Base-by-base conservation (phyloP, 2,329 filamentous ascomycete species). In the Phialocephala subalpina region DNA sequence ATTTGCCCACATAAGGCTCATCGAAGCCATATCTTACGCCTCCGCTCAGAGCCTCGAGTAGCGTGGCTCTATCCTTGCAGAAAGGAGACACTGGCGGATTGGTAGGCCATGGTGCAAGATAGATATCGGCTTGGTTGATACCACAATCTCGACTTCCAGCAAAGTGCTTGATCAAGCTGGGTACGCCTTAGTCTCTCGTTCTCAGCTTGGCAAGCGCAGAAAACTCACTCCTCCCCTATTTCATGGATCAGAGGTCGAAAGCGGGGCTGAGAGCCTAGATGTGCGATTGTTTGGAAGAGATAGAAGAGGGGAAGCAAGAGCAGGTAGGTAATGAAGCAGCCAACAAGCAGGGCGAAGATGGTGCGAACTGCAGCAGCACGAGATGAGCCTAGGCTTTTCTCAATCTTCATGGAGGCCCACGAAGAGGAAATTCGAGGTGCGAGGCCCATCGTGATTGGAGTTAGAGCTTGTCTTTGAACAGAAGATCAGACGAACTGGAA, bases 21-120 rank as follows among this genome's bases (percentile, higher is more conserved):
- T 80, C 78, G 64, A 79, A 80, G 12, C 79, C 79, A 72, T 80
- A 73, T 56, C 79, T 73, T 7, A 79, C 78, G 36, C 80, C 81
- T 53, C 75, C 73, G 66, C 79, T 81, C 73, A 82, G 75, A 18
- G 80, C 79, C 65, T 75, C 74, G 1, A 82, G 73, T 11, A 82
- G 74, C 4, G 70, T 72, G 45, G 73, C 73, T 47, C 80, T 63
- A 18, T 70, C 67, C 29, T 63, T 66, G 42, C 72, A 73, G 40
- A 73, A 73, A 14, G 72, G 70, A 9, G 70, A 70, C 20, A 58
- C 25, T 40, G 67, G 64, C 2, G 62, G 27, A 12, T 47, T 60
- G 11, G 40, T 47, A 0, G 68, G 63, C 42, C 58, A 69, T 38
- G 69, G 70, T 27, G 62, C 67, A n/a, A 65, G 60, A 62, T 73